A percentile compares a stretch with the other conserved stretches of the same genome.
Conservation (phyloP, 1,284 basidiomycete species). For the Acaromyces ingoldii region DNA sequence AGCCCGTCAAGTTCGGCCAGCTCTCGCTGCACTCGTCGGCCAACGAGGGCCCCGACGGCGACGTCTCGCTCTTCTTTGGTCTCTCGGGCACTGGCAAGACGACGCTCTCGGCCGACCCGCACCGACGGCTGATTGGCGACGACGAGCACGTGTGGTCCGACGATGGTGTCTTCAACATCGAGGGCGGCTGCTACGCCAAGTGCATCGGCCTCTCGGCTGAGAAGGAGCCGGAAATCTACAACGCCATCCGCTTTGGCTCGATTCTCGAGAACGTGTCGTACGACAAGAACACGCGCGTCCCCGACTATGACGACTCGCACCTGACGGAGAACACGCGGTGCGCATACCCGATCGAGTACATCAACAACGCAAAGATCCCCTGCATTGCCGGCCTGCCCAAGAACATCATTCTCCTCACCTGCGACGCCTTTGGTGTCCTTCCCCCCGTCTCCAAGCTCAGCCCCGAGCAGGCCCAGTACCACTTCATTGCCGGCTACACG, state of each 20-base stretch:
- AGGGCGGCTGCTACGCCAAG: constrained; percentile 99
- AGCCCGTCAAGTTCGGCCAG: constrained; percentile 97
- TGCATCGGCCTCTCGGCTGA: constrained; percentile 91
- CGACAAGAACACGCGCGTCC: constrained; percentile 75
- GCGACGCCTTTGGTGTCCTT: constrained; percentile 96
- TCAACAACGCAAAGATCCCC: constrained; percentile 78
- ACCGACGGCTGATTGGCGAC: constrained; percentile 47
- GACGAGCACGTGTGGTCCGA: constrained; percentile 52
- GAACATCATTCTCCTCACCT: constrained; percentile 97
- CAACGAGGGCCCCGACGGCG: constrained; percentile 85
- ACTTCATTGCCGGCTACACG: constrained; percentile 61
- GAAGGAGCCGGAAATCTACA: constrained; percentile 96
- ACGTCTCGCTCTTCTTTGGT: constrained; percentile 98
- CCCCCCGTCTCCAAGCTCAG: constrained; percentile 91
- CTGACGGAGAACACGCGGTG: constrained; percentile 99
- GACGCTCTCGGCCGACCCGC: constrained; percentile 48
- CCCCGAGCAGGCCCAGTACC: constrained; percentile 89
- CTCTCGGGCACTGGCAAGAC: constrained; percentile 96
- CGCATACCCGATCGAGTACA: constrained; percentile 59
- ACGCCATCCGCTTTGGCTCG: constrained; percentile 88
- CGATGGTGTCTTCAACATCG: constrained; percentile 96
- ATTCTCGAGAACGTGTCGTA: constrained; percentile 99
- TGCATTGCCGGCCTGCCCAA: constrained; percentile 53
- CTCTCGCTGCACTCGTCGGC: constrained; percentile 98
- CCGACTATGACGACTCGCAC: constrained; percentile 92